Conservation (phyloP, 1,284 basidiomycete species). For the Kwoniella shivajii region DNA sequence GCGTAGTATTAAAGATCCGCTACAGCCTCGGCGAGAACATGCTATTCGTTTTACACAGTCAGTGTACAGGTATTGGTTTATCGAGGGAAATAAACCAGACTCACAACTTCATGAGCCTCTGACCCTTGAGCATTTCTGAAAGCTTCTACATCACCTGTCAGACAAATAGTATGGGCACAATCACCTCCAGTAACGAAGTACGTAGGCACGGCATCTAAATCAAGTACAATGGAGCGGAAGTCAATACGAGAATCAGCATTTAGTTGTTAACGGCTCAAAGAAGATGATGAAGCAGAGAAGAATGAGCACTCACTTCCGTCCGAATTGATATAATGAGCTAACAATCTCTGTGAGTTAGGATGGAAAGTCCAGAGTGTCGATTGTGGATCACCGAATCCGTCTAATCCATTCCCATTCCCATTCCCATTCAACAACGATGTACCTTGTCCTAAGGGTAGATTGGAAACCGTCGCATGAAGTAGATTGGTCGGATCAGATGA, state of each 20-base stretch:
- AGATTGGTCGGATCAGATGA: neutral
- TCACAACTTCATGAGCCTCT: conserved; percentile 28
- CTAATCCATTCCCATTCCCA: neutral
- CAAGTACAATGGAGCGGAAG: too few species aligned
- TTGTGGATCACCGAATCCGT: conserved; percentile 14
- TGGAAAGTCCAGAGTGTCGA: conserved; percentile 20
- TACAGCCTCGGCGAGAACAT: conserved; percentile 12
- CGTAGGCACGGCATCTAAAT: conserved; percentile 25
- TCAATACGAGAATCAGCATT: too few species aligned
- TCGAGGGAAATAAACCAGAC: conserved; percentile 1
- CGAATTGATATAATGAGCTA: conserved; percentile 23
- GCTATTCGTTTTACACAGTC: too few species aligned
- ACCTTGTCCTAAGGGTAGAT: neutral
- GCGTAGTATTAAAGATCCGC: conserved; percentile 15
- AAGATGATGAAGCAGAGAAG: neutral
- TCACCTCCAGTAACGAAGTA: conserved; percentile 31
- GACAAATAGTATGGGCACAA: conserved; percentile 28
- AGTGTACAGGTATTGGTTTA: too few species aligned
- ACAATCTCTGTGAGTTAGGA: conserved; percentile 6
- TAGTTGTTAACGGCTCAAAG: neutral
- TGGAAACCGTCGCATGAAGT: neutral
- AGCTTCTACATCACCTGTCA: conserved; percentile 27
- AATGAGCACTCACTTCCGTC: conserved; percentile 20
- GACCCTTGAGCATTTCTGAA: conserved; percentile 23
- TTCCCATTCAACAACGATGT: neutral